These are phyloP conservation scores for Lumnitzera littorea DNA, from an alignment of 345 rosid species.

Conservation along the genomic window DNA sequence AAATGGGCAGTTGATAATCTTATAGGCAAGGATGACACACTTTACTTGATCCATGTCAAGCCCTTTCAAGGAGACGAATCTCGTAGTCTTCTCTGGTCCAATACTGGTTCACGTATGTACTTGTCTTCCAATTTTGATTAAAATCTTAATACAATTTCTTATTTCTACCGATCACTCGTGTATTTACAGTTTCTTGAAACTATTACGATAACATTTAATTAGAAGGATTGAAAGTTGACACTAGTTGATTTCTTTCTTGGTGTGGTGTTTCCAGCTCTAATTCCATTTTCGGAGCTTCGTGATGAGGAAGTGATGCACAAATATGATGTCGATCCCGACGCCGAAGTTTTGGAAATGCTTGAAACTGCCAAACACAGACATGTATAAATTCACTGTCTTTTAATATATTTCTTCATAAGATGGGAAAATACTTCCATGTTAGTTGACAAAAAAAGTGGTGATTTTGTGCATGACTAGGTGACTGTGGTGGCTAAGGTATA, in stretches of 20 bases:
- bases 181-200: too few species aligned
- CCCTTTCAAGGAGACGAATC: constrained; percentile 25
- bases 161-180: too few species aligned
- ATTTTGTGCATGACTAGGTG: constrained; percentile 23
- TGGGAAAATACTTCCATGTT: not conserved
- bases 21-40: constrained; percentile 37
- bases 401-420: not conserved
- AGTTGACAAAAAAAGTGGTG: not conserved
- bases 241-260: constrained; percentile 3
- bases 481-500: constrained; percentile 63
- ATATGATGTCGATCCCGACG: constrained; percentile 52
- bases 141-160: too few species aligned
- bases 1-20: constrained; percentile 58
- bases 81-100: constrained; percentile 38
- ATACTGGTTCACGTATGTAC: constrained; percentile 43
- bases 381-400: constrained; percentile 15
- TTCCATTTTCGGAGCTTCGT: constrained; percentile 69
- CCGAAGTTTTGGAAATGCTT: constrained; percentile 57
- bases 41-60: constrained; percentile 41
- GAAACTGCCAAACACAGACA: constrained; percentile 53
- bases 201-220: too few species aligned
- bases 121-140: not conserved
- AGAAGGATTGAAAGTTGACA: too few species aligned
- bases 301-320: constrained; percentile 45
- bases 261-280: constrained; percentile 35